Conservation (phyloP, 31 red algal genomes). For the Porphyra umbilicalis region DNA sequence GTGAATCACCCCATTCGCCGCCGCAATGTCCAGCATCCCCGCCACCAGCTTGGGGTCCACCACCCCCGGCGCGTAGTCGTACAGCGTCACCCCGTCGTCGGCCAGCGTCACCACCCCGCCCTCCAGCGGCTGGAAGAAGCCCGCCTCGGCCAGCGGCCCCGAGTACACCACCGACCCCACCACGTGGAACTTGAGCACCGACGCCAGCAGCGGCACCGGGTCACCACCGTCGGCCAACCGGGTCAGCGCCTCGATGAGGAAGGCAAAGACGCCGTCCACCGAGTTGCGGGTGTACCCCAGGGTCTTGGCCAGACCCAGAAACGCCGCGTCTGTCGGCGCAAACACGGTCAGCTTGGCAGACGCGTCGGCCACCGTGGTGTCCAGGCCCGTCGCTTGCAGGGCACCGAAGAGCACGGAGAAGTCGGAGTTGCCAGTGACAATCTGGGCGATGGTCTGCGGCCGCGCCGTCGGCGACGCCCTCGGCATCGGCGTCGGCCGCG, state of each 20-base stretch:
- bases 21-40: background rate
- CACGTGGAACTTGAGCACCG: background rate
- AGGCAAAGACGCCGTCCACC: background rate
- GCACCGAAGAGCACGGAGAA: background rate
- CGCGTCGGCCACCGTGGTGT: background rate
- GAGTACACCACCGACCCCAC: background rate
- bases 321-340: background rate
- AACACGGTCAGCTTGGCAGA: background rate
- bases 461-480: background rate
- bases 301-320: background rate
- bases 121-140: background rate
- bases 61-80: background rate
- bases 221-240: background rate
- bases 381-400: background rate
- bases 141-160: background rate
- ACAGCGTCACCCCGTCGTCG: background rate
- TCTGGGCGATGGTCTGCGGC: background rate
- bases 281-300: background rate
- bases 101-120: background rate
- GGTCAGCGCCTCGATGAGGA: background rate
- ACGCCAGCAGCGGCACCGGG: constrained; percentile 1
- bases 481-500: background rate
- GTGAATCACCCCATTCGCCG: background rate
- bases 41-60: background rate
- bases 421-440: background rate